Evolutionary conservation across 1,284 basidiomycete genomes (phyloP).

Genomic region (Pulchroboletus neoregius): DNA sequence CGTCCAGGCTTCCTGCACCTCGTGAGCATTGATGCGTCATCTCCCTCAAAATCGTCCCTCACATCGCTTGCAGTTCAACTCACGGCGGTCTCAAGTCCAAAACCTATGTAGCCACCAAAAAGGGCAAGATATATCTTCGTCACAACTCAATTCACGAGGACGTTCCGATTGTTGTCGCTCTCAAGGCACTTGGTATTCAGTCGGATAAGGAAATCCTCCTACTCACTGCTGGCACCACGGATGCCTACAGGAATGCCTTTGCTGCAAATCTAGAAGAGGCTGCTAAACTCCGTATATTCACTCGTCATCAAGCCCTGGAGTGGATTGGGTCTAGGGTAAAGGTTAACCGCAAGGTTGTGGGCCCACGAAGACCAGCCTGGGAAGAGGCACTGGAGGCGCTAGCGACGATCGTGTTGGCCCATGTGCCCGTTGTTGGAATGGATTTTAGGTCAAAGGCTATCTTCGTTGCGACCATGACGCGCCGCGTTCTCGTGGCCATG

Average conservation of each 20-base stretch:
- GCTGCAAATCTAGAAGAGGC: conserved; percentile 94
- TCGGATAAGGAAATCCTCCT: conserved; percentile 98
- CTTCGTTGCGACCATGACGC: conserved; percentile 97
- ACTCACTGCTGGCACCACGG: conserved; percentile 90
- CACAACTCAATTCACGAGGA: conserved; percentile 99
- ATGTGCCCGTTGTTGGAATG: conserved; percentile 88
- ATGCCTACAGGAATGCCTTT: conserved; percentile 86
- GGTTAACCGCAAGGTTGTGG: conserved; percentile 74
- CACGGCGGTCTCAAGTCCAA: conserved; percentile 98
- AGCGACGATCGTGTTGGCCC: conserved; percentile 95
- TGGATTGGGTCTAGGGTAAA: conserved; percentile 94
- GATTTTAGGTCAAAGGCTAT: conserved; percentile 96
- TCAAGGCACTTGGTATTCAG: conserved; percentile 95
- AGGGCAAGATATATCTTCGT: conserved; percentile 91
- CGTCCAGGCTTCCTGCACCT: conserved; percentile 96
- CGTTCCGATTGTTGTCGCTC: conserved; percentile 93
- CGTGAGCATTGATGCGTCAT: conserved; percentile 49
- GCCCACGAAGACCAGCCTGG: conserved; percentile 80
- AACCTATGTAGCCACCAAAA: conserved; percentile 95
- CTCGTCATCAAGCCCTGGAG: conserved; percentile 91
- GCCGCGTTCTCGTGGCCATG: conserved; percentile 95
- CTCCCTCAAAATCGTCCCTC: conserved; percentile 2
- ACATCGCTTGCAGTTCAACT: conserved; percentile 67
- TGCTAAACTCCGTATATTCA: conserved; percentile 86
- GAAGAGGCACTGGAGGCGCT: conserved; percentile 97